phyloP scores from a whole-genome alignment of 2,329 filamentous ascomycete species.

The Aspergillus hiratsukae region DNA sequence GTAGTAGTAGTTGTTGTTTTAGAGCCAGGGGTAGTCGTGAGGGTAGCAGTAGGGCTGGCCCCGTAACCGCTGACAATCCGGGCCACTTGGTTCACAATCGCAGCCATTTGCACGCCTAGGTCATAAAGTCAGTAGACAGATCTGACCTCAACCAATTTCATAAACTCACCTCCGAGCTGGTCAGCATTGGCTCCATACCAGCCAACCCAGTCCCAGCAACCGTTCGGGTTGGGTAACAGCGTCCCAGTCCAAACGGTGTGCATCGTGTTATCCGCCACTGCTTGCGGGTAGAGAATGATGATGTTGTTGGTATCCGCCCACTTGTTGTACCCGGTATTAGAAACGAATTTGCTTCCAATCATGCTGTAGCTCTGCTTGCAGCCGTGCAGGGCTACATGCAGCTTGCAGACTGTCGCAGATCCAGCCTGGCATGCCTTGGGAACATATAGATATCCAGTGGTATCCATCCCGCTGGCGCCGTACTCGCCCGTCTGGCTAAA shows the following conservation, averaged over 20 bases:
- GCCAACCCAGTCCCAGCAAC: constrained; percentile 17
- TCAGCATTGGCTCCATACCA: constrained; percentile 14
- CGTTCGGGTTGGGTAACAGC: constrained; percentile 10
- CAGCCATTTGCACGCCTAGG: constrained; percentile 14
- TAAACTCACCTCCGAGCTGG: constrained; percentile 4
- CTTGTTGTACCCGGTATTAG: constrained; percentile 14
- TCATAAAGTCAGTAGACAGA: not conserved
- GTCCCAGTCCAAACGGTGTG: constrained; percentile 11
- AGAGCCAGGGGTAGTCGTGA: not conserved
- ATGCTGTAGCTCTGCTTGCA: constrained; percentile 10
- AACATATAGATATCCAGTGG: constrained; percentile 14
- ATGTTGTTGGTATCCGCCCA: constrained; percentile 16
- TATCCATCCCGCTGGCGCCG: constrained; percentile 15
- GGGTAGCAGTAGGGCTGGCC: not conserved
- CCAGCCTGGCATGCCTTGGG: constrained; percentile 8
- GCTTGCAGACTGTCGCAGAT: constrained; percentile 5
- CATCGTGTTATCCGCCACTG: constrained; percentile 7
- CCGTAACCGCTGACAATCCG: constrained; percentile 11
- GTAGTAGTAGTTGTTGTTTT: not conserved
- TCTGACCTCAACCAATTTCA: not conserved
- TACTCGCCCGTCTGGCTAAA: constrained; percentile 13
- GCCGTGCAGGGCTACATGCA: constrained; percentile 16
- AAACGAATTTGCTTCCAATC: constrained; percentile 10
- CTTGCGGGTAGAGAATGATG: constrained; percentile 12
- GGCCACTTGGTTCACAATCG: constrained; percentile 15